Evolutionary conservation across 441 rosid species (phyloP), one percentile per base, ranked within the genome.

Genomic region (Heliophila coronopifolia): DNA sequence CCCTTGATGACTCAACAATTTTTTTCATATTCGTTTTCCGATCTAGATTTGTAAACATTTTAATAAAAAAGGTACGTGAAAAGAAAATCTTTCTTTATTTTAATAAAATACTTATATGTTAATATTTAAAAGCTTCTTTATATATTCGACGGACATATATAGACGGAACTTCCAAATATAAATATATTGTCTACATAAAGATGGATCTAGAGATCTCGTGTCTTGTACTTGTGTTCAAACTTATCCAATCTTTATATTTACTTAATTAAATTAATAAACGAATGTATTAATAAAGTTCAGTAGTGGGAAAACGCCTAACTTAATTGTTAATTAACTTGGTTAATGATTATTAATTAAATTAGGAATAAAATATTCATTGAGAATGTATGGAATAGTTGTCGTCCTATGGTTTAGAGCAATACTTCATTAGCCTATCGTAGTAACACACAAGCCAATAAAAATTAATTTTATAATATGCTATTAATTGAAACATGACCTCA

Each of bases 231-330:
- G 26, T 33, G 12, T 39, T 55, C 16, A 43, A 43, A 42, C 50
- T 47, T 47, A 58, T 35, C 31, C 6, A 13, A 37, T 37, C 40
- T 30, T 57, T 12, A 20, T 6, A 34, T 11, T 25, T n/a, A n/a
- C n/a, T n/a, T 8, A 31, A 19, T 7, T n/a, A n/a, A 9, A 30
- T n/a, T 1, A 14, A 24, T 14, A 7, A 40, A 54, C 44, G 8
- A 15, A 44, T 45, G 34, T 35, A 43, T 35, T 35, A 34, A 37
- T 25, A 19, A 47, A 58, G 33, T 18, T 15, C 23, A 28, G 11
- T 38, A 48, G 49, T 58, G 49, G 49, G 10, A 15, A 36, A 58
- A 20, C 34, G 15, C 49, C 49, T 19, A 47, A 48, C 8, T 42
- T n/a, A 23, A 37, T 30, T 47, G 11, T n/a, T 13, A 13, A 13